These are phyloP conservation scores for Botryosphaeria dothidea DNA, from an alignment of 2,329 filamentous ascomycete genomes.

Conservation along the genomic window DNA sequence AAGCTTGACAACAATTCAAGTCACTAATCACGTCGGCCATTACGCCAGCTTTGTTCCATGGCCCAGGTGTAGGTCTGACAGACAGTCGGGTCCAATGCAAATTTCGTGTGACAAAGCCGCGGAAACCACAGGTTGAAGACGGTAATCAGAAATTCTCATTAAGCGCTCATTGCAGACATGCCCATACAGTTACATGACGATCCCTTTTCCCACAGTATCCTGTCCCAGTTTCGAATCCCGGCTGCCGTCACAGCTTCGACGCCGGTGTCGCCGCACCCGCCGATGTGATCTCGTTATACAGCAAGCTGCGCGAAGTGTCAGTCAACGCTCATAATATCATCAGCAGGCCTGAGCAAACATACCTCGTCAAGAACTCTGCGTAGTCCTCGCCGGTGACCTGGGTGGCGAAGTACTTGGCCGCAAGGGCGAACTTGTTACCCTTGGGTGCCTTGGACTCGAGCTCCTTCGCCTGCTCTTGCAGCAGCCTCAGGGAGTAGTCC, in stretches of 20 bases:
- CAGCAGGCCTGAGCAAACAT: too few relatives aligned
- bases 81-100: too few relatives aligned
- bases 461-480: constrained; percentile 81
- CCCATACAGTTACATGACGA: constrained; percentile 2
- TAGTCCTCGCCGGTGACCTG: constrained; percentile 98
- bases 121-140: background rate
- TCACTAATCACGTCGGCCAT: background rate
- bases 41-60: background rate
- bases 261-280: constrained; percentile 10
- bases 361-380: constrained; percentile 90
- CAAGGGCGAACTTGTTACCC: constrained; percentile 89
- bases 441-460: constrained; percentile 73
- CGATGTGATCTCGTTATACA: constrained; percentile 79
- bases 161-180: constrained; percentile 8
- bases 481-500: constrained; percentile 80
- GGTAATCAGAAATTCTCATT: background rate
- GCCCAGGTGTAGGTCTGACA: too few relatives aligned
- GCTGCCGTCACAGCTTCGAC: constrained; percentile 15
- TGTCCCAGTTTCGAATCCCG: background rate
- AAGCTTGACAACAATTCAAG: background rate
- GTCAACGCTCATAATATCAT: constrained; percentile 18
- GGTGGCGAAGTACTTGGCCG: constrained; percentile 85
- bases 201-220: background rate
- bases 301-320: constrained; percentile 55
- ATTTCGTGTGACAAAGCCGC: background rate